phyloP scores from a whole-genome alignment of 108 stramenopile genomes.

The Stephanodiscus minutulus region DNA sequence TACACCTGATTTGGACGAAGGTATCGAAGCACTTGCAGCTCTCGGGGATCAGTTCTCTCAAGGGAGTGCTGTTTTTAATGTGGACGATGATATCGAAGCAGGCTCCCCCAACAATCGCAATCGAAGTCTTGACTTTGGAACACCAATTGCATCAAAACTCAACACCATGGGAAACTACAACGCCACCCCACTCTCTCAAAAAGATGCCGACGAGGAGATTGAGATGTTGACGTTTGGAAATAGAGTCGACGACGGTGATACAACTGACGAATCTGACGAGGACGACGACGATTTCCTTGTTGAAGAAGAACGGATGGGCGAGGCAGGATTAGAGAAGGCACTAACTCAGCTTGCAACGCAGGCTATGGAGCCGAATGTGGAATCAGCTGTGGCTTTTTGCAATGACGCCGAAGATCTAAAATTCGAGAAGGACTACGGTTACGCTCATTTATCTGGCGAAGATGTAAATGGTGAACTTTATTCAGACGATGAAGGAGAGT shows the following conservation, averaged over 20 bases:
- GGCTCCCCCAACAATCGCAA: not conserved
- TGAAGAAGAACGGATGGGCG: slow-evolving; percentile 58
- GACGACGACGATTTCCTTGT: slow-evolving; percentile 41
- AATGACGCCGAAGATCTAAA: not conserved
- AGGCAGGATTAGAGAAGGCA: slow-evolving; percentile 47
- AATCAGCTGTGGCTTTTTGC: not conserved
- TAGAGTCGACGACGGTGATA: slow-evolving; percentile 65
- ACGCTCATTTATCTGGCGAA: slow-evolving; percentile 36
- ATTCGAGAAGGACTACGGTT: slow-evolving; percentile 5
- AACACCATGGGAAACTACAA: slow-evolving; percentile 37
- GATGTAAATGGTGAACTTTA: slow-evolving; percentile 38
- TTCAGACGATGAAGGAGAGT: slow-evolving; percentile 23
- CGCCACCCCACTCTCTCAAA: slow-evolving; percentile 37
- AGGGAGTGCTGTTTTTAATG: slow-evolving; percentile 15
- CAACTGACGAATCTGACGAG: slow-evolving; percentile 24
- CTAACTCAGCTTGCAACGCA: slow-evolving; percentile 62
- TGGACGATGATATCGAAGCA: slow-evolving; percentile 7
- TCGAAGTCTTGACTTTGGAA: not conserved
- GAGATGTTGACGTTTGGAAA: slow-evolving; percentile 52
- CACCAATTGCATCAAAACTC: slow-evolving; percentile 10
- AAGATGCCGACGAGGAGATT: slow-evolving; percentile 51
- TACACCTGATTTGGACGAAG: slow-evolving; percentile 53
- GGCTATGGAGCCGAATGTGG: slow-evolving; percentile 12
- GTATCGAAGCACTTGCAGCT: slow-evolving; percentile 56
- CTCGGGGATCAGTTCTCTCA: slow-evolving; percentile 55